A percentile compares a stretch with the other conserved stretches of the same genome.
phyloP scores from a whole-genome alignment of 306 rosid genomes.

The Glycine soja region DNA sequence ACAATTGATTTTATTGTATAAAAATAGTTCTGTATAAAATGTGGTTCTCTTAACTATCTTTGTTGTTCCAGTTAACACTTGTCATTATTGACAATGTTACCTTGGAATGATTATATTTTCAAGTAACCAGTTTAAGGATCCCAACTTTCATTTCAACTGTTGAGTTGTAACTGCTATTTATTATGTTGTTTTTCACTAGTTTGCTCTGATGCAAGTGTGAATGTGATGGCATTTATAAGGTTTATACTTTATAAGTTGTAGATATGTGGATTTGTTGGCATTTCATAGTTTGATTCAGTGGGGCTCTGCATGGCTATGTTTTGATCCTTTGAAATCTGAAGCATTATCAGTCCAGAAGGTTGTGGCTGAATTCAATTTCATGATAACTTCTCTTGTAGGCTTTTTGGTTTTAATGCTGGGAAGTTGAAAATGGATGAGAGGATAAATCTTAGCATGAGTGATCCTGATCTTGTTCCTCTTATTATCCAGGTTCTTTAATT shows the following conservation, averaged over 20 bases:
- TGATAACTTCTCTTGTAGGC: slow-evolving; percentile 61
- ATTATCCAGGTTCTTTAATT: slow-evolving; percentile 74
- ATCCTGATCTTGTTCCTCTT: slow-evolving; percentile 93
- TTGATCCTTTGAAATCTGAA: slow-evolving; percentile 20
- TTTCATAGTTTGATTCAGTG: slow-evolving; percentile 9
- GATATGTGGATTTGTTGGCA: slow-evolving; percentile 22
- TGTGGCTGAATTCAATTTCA: slow-evolving; percentile 16
- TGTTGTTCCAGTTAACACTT: slow-evolving; percentile 34
- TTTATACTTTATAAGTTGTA: slow-evolving; percentile 8
- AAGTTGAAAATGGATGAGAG: slow-evolving; percentile 91
- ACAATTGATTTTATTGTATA: slow-evolving; percentile 13
- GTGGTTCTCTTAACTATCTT: background rate
- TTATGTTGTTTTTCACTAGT: slow-evolving; percentile 28
- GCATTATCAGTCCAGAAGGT: slow-evolving; percentile 22
- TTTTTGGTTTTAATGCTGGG: slow-evolving; percentile 82
- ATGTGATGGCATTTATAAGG: slow-evolving; percentile 5
- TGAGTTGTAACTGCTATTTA: background rate
- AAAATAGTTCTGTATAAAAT: background rate
- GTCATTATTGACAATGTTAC: background rate
- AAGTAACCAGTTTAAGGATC: slow-evolving; percentile 17
- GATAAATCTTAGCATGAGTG: slow-evolving; percentile 91
- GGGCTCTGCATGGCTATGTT: slow-evolving; percentile 24
- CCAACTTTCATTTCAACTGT: slow-evolving; percentile 11
- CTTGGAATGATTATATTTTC: slow-evolving; percentile 34
- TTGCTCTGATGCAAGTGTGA: background rate